Evolutionary conservation across 441 rosid genomes (phyloP), one percentile per base, ranked within the genome.

Genomic region (Populus hybrid): DNA sequence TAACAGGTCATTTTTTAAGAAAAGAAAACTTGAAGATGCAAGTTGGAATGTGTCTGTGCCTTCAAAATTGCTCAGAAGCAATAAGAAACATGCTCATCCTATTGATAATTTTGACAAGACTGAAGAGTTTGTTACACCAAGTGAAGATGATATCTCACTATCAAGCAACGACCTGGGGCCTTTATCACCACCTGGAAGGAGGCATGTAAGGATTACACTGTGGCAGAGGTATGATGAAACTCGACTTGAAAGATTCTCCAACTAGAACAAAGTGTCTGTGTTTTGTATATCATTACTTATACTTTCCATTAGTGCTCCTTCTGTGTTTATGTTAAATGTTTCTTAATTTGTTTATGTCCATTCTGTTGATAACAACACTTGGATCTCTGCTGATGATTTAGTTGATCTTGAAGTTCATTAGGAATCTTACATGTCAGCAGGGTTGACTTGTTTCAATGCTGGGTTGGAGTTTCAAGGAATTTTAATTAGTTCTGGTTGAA

Each of bases 181-280:
- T 97, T 97, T 85, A 87, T 92, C 82, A 84, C 97, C 79, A 92
- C 90, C 36, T 97, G 98, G 98, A 94, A 91, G 87, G 94, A 87
- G 74, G 84, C 92, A 46, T 97, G 97, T 82, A 87, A 83, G 82
- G 93, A 88, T 82, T 83, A 85, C 71, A 78, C 86, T 77, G 83
- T 85, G 50, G 77, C 81, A 59, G 88, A 87, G 86, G 99, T 92
- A 81, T 21, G 81, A 72, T 32, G 67, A 71, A 75, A 18, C 57
- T 50, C 7, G 18, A 46, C 53, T 46, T 46, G 53, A 46, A 46
- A 46, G 57, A 46, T 14, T 3, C 18, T 46, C 57, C 57, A 46
- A 46, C 19, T 46, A 46, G 57, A 46, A 14, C 19, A 46, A 46
- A 14, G 16, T 46, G 57, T 14, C 57, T 46, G 57, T 46, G 57